A percentile compares a stretch with the other conserved stretches of the same genome.
Conservation (phyloP, 192 early-diverging fungal genomes). For the Mycoemilia scoparia region DNA sequence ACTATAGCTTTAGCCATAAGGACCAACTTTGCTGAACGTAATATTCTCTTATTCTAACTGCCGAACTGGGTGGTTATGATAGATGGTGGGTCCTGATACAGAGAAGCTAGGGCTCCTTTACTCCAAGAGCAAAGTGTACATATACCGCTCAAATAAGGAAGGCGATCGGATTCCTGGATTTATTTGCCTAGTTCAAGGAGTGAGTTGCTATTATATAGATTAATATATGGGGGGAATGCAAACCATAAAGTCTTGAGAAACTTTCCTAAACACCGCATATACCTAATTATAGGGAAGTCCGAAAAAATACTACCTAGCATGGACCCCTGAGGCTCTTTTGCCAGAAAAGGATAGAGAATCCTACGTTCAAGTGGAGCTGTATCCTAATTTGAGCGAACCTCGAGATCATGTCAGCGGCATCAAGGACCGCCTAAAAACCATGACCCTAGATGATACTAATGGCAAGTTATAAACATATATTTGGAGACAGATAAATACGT, state of each 20-base stretch:
- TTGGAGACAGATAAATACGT: too few species aligned
- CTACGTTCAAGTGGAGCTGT: constrained; percentile 38
- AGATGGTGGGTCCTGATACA: too few species aligned
- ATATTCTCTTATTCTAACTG: too few species aligned
- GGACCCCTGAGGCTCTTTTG: constrained; percentile 50
- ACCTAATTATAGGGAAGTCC: too few species aligned
- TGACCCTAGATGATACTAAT: too few species aligned
- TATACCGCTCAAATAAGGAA: constrained; percentile 40
- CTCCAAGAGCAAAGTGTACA: constrained; percentile 50
- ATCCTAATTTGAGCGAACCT: constrained; percentile 20
- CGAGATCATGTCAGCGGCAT: not conserved
- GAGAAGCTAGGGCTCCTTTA: constrained; percentile 35
- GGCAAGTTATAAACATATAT: too few species aligned
- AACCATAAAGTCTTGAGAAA: not conserved
- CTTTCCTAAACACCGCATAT: constrained; percentile 5
- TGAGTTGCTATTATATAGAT: too few species aligned
- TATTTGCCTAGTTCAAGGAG: constrained; percentile 41
- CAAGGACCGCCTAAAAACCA: not conserved
- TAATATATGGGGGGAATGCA: not conserved
- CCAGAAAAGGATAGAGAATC: constrained; percentile 38
- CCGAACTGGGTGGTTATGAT: too few species aligned
- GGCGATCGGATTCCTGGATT: constrained; percentile 48
- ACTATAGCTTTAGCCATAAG: too few species aligned
- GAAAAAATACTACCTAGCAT: constrained; percentile 43
- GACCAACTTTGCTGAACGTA: too few species aligned